Base-by-base conservation (phyloP, 148 eudicot genomes). In the Fagopyrum esculentum region DNA sequence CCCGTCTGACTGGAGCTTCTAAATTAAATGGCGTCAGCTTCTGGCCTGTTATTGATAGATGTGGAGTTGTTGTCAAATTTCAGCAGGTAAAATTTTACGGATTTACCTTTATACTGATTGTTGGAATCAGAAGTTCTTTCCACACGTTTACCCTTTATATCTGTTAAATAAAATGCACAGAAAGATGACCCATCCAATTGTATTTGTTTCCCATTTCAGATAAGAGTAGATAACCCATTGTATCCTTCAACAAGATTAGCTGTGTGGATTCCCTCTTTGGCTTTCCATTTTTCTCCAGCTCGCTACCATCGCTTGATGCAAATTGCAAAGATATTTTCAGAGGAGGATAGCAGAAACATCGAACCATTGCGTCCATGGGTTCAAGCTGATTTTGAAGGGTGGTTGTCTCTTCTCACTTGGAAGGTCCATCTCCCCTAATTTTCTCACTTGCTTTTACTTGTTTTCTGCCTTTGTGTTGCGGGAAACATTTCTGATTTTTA, bases 251-350 rank as follows among this genome's bases (percentile, higher is more conserved):
- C 89, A 76, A 85, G 98, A 81, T 82, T 95, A 73, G 96, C 99
- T 64, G 81, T 95, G 85, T 87, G 93, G 76, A 82, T 95, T 75
- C 99, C 99, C 22, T 92, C 93, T 22, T 81, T 95, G 77, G 92
- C 90, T 22, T 90, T 95, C 78, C 89, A 95, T 83, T 90, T 95
- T 74, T 95, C 99, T 59, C 99, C 99, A 22, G 89, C 99, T 76
- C 97, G 99, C 48, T 95, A 95, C 82, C 99, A 95, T 88, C 91
- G 99, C 57, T 75, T 95, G 84, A 90, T 95, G 96, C 89, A 90
- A 86, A 85, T 95, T 71, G 85, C 82, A 22, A 89, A 90, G 83
- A 80, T 87, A 15, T 95, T 95, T 81, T 84, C 78, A 80, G 88
- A 82, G 47, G 84, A 82, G 63, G 85, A 86, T 73, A 80, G 78